Percentiles rank a stretch among this genome's conserved stretches.
These are phyloP conservation scores for Termitomyces heimii DNA, from an alignment of 768 basidiomycete species.

Conservation along the genomic window DNA sequence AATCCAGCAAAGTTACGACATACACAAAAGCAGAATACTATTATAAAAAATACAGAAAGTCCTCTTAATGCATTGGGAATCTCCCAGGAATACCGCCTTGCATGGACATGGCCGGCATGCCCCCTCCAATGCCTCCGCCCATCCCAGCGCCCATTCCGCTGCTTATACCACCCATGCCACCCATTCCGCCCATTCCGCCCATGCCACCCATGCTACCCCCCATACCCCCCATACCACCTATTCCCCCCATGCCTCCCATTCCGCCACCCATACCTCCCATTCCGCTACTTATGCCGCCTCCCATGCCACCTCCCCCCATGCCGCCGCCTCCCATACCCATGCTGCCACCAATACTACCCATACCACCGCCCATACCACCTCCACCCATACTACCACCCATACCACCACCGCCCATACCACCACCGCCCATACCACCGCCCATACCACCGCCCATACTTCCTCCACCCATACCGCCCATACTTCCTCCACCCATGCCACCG, in stretches of 20 bases:
- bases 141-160: background rate
- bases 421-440: conserved; percentile 13
- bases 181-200: background rate
- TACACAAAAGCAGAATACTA: conserved; percentile 6
- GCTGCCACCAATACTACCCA: conserved; percentile 11
- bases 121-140: conserved; percentile 12
- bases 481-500: conserved; percentile 15
- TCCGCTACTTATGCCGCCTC: too few relatives aligned
- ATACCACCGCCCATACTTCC: conserved; percentile 19
- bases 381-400: conserved; percentile 13
- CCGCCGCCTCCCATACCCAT: conserved; percentile 8
- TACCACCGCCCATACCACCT: conserved; percentile 14
- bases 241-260: background rate
- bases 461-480: conserved; percentile 18
- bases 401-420: conserved; percentile 10
- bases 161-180: background rate
- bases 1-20: background rate
- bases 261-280: too few relatives aligned
- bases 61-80: conserved; percentile 20
- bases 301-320: background rate
- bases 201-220: too few relatives aligned
- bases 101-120: conserved; percentile 24
- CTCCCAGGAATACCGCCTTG: conserved; percentile 25
- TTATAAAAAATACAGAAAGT: conserved; percentile 3
- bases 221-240: too few relatives aligned